phyloP scores from a whole-genome alignment of 2,329 filamentous ascomycete genomes.

The Colletotrichum eleusines region DNA sequence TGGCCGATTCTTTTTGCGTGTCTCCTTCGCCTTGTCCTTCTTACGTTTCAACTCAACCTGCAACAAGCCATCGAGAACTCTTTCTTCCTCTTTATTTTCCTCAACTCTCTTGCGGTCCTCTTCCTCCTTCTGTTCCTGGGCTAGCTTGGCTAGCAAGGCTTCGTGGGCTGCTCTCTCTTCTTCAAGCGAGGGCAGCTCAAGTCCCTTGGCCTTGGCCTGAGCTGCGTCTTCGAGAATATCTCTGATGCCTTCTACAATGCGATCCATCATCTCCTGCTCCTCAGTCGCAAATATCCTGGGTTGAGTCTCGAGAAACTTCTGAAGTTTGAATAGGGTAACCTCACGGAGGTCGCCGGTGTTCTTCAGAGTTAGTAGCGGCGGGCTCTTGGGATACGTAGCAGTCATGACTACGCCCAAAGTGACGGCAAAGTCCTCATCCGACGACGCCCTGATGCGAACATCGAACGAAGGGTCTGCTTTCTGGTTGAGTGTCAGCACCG shows the following conservation, averaged over 20 bases:
- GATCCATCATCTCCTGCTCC: constrained; percentile 71
- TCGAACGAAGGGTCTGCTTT: constrained; percentile 88
- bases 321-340: constrained; percentile 77
- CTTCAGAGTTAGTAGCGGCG: constrained; percentile 78
- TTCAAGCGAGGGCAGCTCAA: constrained; percentile 85
- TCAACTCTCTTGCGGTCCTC: constrained; percentile 66
- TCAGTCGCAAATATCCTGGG: constrained; percentile 65
- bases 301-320: constrained; percentile 71
- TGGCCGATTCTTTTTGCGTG: constrained; percentile 70
- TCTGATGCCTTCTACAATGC: constrained; percentile 76
- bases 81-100: constrained; percentile 75
- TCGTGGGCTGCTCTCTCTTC: constrained; percentile 90
- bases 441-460: constrained; percentile 79
- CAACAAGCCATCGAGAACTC: constrained; percentile 77
- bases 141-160: constrained; percentile 73
- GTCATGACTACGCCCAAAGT: constrained; percentile 85
- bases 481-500: constrained; percentile 52
- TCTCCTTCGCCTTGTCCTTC: constrained; percentile 72
- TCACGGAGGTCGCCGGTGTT: constrained; percentile 74
- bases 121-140: constrained; percentile 65
- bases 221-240: constrained; percentile 90
- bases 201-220: constrained; percentile 78
- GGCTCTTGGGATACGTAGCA: constrained; percentile 89
- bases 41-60: constrained; percentile 79
- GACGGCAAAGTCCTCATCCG: constrained; percentile 77